phyloP scores from a whole-genome alignment of 2,329 filamentous ascomycete genomes.

The Shiraia bambusicola region DNA sequence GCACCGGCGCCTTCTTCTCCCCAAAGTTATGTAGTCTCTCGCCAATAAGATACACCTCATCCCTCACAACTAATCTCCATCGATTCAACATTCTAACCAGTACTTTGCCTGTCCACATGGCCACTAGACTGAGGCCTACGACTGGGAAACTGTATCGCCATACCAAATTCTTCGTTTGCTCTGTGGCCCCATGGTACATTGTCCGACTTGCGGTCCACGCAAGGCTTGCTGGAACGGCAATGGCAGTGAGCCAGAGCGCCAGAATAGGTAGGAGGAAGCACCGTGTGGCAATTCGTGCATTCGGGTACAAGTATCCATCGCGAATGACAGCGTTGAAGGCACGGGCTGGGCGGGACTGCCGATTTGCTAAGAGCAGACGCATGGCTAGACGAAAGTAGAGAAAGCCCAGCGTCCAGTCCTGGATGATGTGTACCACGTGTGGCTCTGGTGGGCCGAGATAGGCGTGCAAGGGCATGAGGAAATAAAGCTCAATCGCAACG shows the following conservation, averaged over 20 bases:
- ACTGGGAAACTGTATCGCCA: slow-evolving; percentile 76
- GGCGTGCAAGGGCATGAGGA: slow-evolving; percentile 83
- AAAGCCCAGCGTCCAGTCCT: slow-evolving; percentile 91
- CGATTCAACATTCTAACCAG: slow-evolving; percentile 62
- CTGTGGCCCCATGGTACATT: slow-evolving; percentile 45
- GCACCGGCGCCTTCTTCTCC: slow-evolving; percentile 46
- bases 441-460: slow-evolving; percentile 55
- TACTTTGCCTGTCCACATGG: slow-evolving; percentile 54
- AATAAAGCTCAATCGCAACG: slow-evolving; percentile 80
- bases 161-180: slow-evolving; percentile 51
- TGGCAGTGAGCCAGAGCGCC: slow-evolving; percentile 61
- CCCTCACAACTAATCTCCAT: slow-evolving; percentile 81
- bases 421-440: slow-evolving; percentile 82
- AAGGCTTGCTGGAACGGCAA: slow-evolving; percentile 64
- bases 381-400: slow-evolving; percentile 82
- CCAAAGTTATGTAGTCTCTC: slow-evolving; percentile 95
- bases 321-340: slow-evolving; percentile 74
- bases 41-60: slow-evolving; percentile 95
- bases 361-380: slow-evolving; percentile 68
- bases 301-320: slow-evolving; percentile 72
- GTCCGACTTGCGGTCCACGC: slow-evolving; percentile 56
- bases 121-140: slow-evolving; percentile 50
- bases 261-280: slow-evolving; percentile 80
- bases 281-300: slow-evolving; percentile 76
- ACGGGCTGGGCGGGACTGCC: slow-evolving; percentile 68